phyloP scores from a whole-genome alignment of 805 yeast genomes.

The Sungouiella blattae region DNA sequence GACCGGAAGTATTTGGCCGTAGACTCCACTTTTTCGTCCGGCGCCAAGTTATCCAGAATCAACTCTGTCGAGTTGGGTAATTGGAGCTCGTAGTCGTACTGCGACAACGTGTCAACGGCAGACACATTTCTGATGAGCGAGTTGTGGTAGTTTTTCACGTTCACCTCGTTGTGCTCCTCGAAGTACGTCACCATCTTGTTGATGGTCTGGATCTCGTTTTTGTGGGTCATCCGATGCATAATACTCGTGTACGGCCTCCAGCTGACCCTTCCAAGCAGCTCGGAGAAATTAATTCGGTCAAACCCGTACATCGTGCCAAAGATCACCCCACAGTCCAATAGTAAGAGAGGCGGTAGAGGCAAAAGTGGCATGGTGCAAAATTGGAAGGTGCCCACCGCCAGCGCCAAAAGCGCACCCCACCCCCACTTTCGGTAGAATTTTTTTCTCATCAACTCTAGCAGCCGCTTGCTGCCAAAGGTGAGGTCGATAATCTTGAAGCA shows the following conservation, averaged over 20 bases:
- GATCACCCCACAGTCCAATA: neutral
- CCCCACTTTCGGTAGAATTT: neutral
- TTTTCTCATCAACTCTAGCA: neutral
- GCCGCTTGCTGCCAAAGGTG: conserved; percentile 5
- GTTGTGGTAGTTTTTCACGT: conserved; percentile 35
- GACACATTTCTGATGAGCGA: conserved; percentile 5
- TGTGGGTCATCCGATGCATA: conserved; percentile 24
- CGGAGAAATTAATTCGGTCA: neutral
- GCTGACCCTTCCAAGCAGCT: conserved; percentile 23
- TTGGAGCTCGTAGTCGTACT: conserved; percentile 9
- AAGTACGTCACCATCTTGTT: conserved; percentile 36
- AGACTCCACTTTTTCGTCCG: neutral
- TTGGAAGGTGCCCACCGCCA: neutral
- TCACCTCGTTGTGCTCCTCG: conserved; percentile 42
- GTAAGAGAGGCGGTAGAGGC: neutral
- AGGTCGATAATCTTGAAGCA: conserved; percentile 13
- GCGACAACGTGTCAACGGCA: conserved; percentile 2
- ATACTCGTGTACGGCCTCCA: conserved; percentile 35
- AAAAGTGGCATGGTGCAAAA: neutral
- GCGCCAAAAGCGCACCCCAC: neutral
- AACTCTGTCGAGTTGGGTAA: conserved; percentile 4
- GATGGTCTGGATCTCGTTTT: conserved; percentile 28
- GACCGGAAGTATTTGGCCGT: conserved; percentile 7
- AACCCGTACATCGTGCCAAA: neutral
- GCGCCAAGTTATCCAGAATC: neutral